These are phyloP conservation scores for Russula dissimulans DNA, from an alignment of 768 basidiomycete species.

Conservation along the genomic window DNA sequence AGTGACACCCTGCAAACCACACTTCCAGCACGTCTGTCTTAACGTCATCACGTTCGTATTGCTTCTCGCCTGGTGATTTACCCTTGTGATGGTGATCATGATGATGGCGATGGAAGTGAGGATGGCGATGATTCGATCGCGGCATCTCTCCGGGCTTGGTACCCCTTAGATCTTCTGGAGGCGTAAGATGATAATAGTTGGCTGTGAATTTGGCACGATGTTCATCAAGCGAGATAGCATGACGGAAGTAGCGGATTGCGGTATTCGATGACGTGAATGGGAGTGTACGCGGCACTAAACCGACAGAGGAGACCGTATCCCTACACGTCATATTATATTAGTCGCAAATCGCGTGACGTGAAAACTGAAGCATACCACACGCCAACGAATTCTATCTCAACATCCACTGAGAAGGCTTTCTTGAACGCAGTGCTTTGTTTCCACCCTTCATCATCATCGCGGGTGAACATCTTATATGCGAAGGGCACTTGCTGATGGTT, in stretches of 20 bases:
- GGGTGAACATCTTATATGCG: slow-evolving; percentile 65
- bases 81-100: slow-evolving; percentile 20
- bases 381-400: slow-evolving; percentile 63
- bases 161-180: slow-evolving; percentile 34
- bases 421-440: slow-evolving; percentile 58
- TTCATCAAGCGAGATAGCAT: slow-evolving; percentile 64
- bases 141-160: slow-evolving; percentile 45
- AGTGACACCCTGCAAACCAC: slow-evolving; percentile 73
- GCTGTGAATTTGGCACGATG: slow-evolving; percentile 48
- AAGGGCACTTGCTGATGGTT: slow-evolving; percentile 75
- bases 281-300: slow-evolving; percentile 50
- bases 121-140: slow-evolving; percentile 23
- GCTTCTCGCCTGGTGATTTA: background rate
- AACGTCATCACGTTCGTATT: slow-evolving; percentile 30
- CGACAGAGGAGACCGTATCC: slow-evolving; percentile 66
- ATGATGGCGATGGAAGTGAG: slow-evolving; percentile 9
- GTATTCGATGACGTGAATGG: slow-evolving; percentile 59
- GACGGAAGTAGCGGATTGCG: slow-evolving; percentile 56
- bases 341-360: background rate
- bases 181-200: slow-evolving; percentile 22
- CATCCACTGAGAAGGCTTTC: slow-evolving; percentile 65
- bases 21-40: slow-evolving; percentile 63
- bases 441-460: slow-evolving; percentile 51
- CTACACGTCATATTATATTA: slow-evolving; percentile 28
- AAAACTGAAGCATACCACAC: slow-evolving; percentile 42